Base-by-base conservation (phyloP, 2,329 filamentous ascomycete genomes). In the Fusarium sp. region DNA sequence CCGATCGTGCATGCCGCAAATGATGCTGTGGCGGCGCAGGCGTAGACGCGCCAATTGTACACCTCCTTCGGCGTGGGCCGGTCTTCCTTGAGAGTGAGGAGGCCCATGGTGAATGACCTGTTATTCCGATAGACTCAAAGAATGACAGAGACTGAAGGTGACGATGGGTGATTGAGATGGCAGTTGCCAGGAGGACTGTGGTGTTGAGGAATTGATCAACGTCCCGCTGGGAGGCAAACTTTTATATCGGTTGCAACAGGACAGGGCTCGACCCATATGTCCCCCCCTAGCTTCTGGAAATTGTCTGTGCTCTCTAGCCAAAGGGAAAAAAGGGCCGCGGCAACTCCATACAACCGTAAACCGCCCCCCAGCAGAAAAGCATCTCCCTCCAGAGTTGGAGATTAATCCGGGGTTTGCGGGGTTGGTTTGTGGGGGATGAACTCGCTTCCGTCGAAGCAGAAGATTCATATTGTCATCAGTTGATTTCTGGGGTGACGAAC, bases 21-120 rank as follows among this genome's bases (percentile, higher is more conserved):
- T 3, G 88, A 89, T 25, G 88, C 88, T 27, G 89, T 83, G 52
- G 85, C 82, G 11, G 89, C 88, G 73, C 85, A 89, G 32, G 81
- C 78, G 77, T 90, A 90, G 66, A 90, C 87, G 45, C 88, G 86
- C 88, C 88, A 90, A 81, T 90, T 90, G 85, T 90, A 90, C 69
- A 90, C 88, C 70, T 84, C 85, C 74, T 84, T 83, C 6, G 88
- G 89, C 81, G 88, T 90, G 38, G 88, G 87, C 82, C 88, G 80
- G 76, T 90, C 88, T 79, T 90, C 88, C 43, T 86, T 85, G 68
- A 90, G 83, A 25, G 85, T 79, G 63, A 90, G 83, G 72, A 90
- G 79, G 70, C 83, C 83, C 85, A 87, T 87, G 57, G n/a, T 47
- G 65, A 27, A 4, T 17, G 50, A 35, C 27, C 33, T 50, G 6